Evolutionary conservation across 2,329 filamentous ascomycete genomes (phyloP), one percentile per base, ranked within the genome.

Genomic region (Penicillium palitans): DNA sequence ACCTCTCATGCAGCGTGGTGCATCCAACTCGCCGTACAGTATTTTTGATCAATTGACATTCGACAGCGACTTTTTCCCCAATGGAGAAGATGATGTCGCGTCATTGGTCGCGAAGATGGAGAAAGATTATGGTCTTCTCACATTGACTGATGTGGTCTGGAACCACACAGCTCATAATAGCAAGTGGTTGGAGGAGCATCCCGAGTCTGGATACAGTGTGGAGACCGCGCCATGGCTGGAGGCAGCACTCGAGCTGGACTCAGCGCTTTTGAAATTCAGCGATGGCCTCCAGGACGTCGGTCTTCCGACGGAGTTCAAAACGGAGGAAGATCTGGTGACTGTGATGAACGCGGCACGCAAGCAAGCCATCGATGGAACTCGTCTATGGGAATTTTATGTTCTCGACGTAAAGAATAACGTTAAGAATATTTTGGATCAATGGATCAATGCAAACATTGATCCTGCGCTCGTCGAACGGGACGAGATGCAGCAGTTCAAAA

Each of bases 161-260:
- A 99, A 99, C 71, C 95, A 99, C 78, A 99, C 95, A 4, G 93
- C 95, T 7, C 86, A 97, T 79, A 98, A 98, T 77, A 96, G 90
- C 76, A 85, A 89, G 68, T 99, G 95, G 95, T 83, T 99, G 12
- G 83, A 96, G 71, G 89, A 96, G 60, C 93, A 99, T 70, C 95
- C 96, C 0, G 95, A 99, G 68, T 90, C 92, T 45, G 95, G 95
- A 17, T 99, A 99, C 82, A 99, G 96, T 73, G 81, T 96, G 63
- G 87, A 87, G 41, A 98, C 93, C 0, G 93, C 95, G 0, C 95
- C 95, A 10, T 86, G 85, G 81, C 74, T 88, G 40, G 79, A 83
- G 65, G 76, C 84, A 44, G 85, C 86, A 4, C 80, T 96, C 17
- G 90, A 91, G 59, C 81, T 98, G n/a, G 87, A 96, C 69, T 85